These are phyloP conservation scores for Rubus idaeus DNA, from an alignment of 306 rosid genomes.

Conservation along the genomic window DNA sequence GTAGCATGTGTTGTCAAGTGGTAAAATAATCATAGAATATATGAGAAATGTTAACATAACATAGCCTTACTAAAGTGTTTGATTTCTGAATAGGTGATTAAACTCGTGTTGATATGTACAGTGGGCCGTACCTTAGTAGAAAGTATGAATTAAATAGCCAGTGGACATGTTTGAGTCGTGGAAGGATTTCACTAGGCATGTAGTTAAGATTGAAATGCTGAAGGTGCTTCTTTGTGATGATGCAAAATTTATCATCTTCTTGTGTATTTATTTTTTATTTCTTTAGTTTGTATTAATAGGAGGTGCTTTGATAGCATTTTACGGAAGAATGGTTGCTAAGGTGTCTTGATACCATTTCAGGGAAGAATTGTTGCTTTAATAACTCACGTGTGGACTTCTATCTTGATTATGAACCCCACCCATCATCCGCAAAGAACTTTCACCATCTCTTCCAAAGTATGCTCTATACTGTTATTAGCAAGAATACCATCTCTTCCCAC, in stretches of 20 bases:
- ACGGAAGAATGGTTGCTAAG: slow-evolving; percentile 1
- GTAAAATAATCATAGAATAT: too few relatives aligned
- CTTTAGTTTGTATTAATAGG: not conserved
- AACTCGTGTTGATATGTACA: not conserved
- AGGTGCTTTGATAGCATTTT: not conserved
- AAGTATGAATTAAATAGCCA: not conserved
- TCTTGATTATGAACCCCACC: slow-evolving; percentile 82
- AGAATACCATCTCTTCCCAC: not conserved
- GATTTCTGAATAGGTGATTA: not conserved
- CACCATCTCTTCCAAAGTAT: slow-evolving; percentile 92
- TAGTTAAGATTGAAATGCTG: not conserved
- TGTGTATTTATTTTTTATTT: not conserved
- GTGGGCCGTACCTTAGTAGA: not conserved
- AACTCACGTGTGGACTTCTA: slow-evolving; percentile 74
- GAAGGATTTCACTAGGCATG: not conserved
- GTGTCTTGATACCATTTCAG: slow-evolving; percentile 49
- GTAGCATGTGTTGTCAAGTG: too few relatives aligned
- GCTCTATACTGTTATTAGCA: slow-evolving; percentile 32
- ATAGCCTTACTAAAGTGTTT: not conserved
- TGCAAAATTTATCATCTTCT: not conserved
- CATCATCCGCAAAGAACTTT: slow-evolving; percentile 86
- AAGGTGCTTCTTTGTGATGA: not conserved
- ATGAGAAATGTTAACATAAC: too few relatives aligned
- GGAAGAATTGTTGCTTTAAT: slow-evolving; percentile 89
- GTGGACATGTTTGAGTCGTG: not conserved